Evolutionary conservation across 257 asterid genomes (phyloP).

Genomic region (Solanum pinnatisectum): DNA sequence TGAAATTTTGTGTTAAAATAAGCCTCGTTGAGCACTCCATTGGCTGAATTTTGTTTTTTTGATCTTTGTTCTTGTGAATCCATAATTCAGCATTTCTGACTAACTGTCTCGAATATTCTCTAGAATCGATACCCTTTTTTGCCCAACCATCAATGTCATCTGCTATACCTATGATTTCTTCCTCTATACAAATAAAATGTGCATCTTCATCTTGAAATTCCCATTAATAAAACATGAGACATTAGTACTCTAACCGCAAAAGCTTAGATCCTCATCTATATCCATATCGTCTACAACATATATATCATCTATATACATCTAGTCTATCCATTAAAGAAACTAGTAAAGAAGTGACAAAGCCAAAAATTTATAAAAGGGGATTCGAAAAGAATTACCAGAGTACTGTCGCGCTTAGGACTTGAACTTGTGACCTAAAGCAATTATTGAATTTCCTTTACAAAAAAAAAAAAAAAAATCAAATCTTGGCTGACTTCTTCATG

Average conservation of each 20-base stretch:
- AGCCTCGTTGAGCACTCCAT: background rate
- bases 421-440: background rate
- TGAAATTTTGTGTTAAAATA: background rate
- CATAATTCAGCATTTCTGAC: background rate
- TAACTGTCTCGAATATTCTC: slow-evolving; percentile 11
- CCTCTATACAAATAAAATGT: background rate
- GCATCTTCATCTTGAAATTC: slow-evolving; percentile 3
- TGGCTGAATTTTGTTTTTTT: background rate
- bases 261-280: background rate
- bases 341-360: background rate
- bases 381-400: background rate
- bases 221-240: background rate
- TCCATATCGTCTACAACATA: background rate
- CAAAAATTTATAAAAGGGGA: background rate
- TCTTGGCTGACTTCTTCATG: background rate
- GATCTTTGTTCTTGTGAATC: background rate
- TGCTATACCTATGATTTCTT: slow-evolving; percentile 13
- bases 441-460: background rate
- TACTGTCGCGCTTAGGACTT: too few relatives aligned
- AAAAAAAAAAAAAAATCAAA: background rate
- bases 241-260: background rate
- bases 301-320: background rate
- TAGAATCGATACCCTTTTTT: slow-evolving; percentile 2
- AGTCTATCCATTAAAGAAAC: background rate
- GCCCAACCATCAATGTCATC: slow-evolving; percentile 22